Evolutionary conservation across 768 basidiomycete genomes (phyloP), one percentile per base, ranked within the genome.

Genomic region (Holtermanniella nyarrowii): DNA sequence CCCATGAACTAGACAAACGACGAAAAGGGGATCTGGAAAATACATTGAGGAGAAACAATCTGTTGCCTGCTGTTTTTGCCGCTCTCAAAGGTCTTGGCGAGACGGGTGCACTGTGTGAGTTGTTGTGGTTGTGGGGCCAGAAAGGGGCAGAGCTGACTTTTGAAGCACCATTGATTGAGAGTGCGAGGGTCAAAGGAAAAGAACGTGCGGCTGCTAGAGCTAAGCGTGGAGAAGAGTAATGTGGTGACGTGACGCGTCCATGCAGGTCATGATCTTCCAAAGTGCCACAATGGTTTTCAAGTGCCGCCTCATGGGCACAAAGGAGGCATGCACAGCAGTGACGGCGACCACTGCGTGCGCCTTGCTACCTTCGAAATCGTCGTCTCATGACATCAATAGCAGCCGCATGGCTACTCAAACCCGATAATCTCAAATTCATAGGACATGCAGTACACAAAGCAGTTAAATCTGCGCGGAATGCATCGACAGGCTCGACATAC

Each of bases 31-130:
- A 50, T 5, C 26, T 57, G 27, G 69, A 71, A 50, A 71, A 71
- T 44, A 54, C 63, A 1, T 54, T 71, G 4, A 42, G 69, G 40
- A 49, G 63, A 43, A 57, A 68, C 54, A 71, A 71, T 31, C 55
- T 68, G 46, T 52, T 71, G 10, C 67, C 67, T 1, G 57, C 56
- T 12, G 65, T 71, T 4, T 61, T 71, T 43, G 60, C 55, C 21
- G 25, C 65, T 39, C 53, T 68, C 49, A 71, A 62, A 42, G 61
- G 56, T 12, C 42, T 67, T 49, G 65, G 65, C 0, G 49, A 64
- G 50, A 61, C 50, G 24, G 65, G 61, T 3, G 18, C 22, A 14
- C 46, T 64, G 25, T 57, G 60, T 64, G 43, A 52, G 65, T 59
- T 31, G n/a, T n/a, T n/a, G n/a, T n/a, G n/a, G n/a, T n/a, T n/a